Conservation (phyloP, 1,139 yeast genomes). For the Blastobotrys capitulatus region DNA sequence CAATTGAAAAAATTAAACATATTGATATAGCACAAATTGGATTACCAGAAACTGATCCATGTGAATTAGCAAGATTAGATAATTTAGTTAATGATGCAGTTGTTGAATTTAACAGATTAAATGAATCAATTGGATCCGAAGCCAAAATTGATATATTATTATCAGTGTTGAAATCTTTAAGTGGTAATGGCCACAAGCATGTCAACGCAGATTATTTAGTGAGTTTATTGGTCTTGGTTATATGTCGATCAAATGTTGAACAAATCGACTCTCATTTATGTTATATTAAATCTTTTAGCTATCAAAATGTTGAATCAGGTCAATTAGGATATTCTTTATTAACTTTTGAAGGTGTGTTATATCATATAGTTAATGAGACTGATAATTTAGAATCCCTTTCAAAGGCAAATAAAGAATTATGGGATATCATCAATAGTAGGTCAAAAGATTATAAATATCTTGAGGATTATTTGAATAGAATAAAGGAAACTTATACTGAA, state of each 20-base stretch:
- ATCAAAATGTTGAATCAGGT: slow-evolving; percentile 44
- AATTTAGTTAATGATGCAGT: slow-evolving; percentile 50
- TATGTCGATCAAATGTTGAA: slow-evolving; percentile 56
- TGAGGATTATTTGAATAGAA: neutral
- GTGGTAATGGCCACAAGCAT: slow-evolving; percentile 11
- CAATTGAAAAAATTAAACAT: slow-evolving; percentile 43
- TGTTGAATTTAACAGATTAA: slow-evolving; percentile 46
- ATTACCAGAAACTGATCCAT: slow-evolving; percentile 40
- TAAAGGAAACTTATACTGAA: neutral
- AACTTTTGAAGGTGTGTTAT: slow-evolving; percentile 77
- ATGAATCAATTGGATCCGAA: slow-evolving; percentile 46
- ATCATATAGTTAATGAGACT: slow-evolving; percentile 49
- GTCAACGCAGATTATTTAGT: slow-evolving; percentile 82
- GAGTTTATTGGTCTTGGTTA: slow-evolving; percentile 65
- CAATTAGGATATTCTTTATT: slow-evolving; percentile 59
- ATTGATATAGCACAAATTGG: slow-evolving; percentile 72
- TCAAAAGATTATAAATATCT: neutral
- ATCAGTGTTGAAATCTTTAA: slow-evolving; percentile 47
- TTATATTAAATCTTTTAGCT: slow-evolving; percentile 60
- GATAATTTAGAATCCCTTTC: slow-evolving; percentile 43
- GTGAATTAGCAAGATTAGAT: slow-evolving; percentile 36
- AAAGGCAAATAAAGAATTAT: slow-evolving; percentile 45
- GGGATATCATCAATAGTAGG: slow-evolving; percentile 41
- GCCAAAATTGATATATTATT: slow-evolving; percentile 51
- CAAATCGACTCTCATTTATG: slow-evolving; percentile 58